phyloP scores from a whole-genome alignment of 352 stramenopile genomes.

The Globisporangium paddicum region DNA sequence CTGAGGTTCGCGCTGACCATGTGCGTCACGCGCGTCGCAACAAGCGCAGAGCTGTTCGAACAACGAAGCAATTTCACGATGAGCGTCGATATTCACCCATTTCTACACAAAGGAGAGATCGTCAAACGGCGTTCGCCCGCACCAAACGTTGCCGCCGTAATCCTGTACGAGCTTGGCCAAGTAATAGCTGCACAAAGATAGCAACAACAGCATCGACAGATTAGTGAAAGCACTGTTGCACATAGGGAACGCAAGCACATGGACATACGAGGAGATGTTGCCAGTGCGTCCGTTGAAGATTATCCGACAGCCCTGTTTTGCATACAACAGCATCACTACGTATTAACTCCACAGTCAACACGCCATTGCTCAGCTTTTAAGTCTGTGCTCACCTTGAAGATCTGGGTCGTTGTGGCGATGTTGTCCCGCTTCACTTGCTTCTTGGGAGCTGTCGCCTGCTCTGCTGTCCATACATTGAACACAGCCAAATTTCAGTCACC shows the following conservation, averaged over 20 bases:
- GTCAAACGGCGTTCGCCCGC: slow-evolving; percentile 4
- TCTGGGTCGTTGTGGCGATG: background rate
- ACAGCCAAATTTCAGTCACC: background rate
- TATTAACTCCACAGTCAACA: background rate
- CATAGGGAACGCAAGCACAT: background rate
- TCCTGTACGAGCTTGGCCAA: slow-evolving; percentile 76
- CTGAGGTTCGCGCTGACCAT: slow-evolving; percentile 80
- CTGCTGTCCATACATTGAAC: background rate
- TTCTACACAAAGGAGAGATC: background rate
- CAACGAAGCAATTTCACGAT: background rate
- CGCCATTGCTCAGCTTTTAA: background rate
- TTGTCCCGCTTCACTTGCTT: background rate
- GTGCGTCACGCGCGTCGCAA: slow-evolving; percentile 62
- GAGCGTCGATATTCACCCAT: background rate
- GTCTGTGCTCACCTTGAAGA: slow-evolving; percentile 3
- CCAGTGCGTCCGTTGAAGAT: slow-evolving; percentile 79
- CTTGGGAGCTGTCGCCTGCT: background rate
- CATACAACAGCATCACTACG: background rate
- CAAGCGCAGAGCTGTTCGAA: slow-evolving; percentile 27
- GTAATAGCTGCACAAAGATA: slow-evolving; percentile 47
- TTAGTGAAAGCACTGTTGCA: background rate
- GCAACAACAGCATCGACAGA: background rate
- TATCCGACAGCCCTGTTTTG: slow-evolving; percentile 61
- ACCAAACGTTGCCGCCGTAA: slow-evolving; percentile 70
- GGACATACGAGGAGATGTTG: slow-evolving; percentile 73